Evolutionary conservation across 768 basidiomycete species (phyloP), one percentile per base, ranked within the genome.

Genomic region (Suillus placidus): DNA sequence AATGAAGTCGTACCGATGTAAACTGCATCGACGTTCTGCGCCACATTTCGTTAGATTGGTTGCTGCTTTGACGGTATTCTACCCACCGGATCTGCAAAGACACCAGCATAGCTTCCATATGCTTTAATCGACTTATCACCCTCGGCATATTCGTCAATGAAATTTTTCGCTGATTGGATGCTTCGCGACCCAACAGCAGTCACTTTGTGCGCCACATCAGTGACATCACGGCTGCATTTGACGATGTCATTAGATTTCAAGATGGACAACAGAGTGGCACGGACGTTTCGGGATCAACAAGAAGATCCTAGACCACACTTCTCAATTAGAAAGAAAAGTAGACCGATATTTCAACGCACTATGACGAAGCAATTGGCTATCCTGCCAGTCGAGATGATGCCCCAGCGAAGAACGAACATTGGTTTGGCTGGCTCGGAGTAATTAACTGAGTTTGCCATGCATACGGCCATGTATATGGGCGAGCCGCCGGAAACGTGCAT

Each of bases 311-410:
- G 14, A 20, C 38, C 26, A 40, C 32, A 34, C 18, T 42, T 64
- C n/a, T 30, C 34, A 55, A 43, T 66, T 18, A 68, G 26, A 63
- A 66, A 14, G 26, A 60, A 34, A 16, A 13, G 23, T 2, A 16
- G 0, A 10, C 51, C 10, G 32, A 47, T 14, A 66, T 20, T 23
- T 14, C 16, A 54, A 43, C 78, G 64, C 65, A 91, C 93, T 81
- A 85, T 86, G 13, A 87, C 84, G 73, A 95, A 95, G 13, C 74
- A 76, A 37, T 79, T 79, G 10, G 93, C 87, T 65, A 95, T 95
- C 23, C 74, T 72, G 37, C 92, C 93, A 2, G 93, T 94, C 14
- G 93, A 92, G 67, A 97, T 90, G 68, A 95, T 92, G 20, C 94
- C 94, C 94, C 94, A 95, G 63, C 86, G 86, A 62, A 94, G 76